phyloP scores from a whole-genome alignment of 202 grass and related monocot genomes.

The Hordeum pubiflorum region DNA sequence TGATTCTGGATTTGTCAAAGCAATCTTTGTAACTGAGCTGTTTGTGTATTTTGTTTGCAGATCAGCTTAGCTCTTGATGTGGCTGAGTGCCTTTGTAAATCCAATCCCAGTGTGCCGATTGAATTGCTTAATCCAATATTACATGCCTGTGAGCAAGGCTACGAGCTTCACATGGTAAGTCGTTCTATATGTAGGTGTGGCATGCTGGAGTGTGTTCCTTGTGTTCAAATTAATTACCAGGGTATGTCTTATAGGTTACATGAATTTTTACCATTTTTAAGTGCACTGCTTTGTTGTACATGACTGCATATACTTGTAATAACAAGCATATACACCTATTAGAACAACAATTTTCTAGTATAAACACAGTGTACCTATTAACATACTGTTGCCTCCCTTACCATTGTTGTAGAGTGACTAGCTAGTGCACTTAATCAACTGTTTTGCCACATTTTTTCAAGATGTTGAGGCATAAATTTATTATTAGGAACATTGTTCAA shows the following conservation, averaged over 20 bases:
- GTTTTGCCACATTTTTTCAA: conserved; percentile 12
- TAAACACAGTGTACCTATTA: neutral
- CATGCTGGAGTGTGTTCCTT: conserved; percentile 10
- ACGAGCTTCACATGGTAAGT: conserved; percentile 79
- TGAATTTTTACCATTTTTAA: conserved; percentile 11
- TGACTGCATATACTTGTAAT: neutral
- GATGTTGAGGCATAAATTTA: neutral
- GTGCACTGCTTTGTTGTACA: neutral
- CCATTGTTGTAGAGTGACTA: neutral
- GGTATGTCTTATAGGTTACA: conserved; percentile 12
- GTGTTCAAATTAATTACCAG: neutral
- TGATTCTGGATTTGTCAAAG: neutral
- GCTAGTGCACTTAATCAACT: conserved; percentile 2
- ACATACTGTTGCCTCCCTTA: neutral
- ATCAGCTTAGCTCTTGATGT: conserved; percentile 67
- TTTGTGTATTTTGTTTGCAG: conserved; percentile 41
- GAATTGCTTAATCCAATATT: conserved; percentile 72
- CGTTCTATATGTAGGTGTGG: conserved; percentile 5
- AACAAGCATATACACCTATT: neutral
- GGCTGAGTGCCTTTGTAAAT: conserved; percentile 63
- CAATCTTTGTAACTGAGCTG: neutral
- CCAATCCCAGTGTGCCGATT: conserved; percentile 47
- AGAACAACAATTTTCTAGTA: conserved; percentile 15
- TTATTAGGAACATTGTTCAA: conserved; percentile 1
- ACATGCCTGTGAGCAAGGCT: conserved; percentile 63